Evolutionary conservation across 179 eudicot genomes (phyloP).

Genomic region (Pouteria campechiana): DNA sequence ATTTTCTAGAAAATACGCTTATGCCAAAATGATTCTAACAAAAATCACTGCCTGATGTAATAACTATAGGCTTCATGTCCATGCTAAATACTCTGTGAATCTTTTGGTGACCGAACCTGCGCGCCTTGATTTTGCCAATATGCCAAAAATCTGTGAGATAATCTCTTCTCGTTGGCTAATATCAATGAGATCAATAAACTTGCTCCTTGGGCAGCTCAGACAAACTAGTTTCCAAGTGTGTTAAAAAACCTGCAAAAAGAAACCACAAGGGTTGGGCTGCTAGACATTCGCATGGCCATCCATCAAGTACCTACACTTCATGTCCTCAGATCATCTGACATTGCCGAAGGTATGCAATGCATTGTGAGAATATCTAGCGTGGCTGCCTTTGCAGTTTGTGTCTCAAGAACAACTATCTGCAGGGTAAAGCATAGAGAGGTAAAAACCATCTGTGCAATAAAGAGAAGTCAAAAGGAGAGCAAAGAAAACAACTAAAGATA

Average conservation of each 20-base stretch:
- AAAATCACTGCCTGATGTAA: too few relatives aligned
- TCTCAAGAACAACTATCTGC: slow-evolving; percentile 75
- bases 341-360: slow-evolving; percentile 89
- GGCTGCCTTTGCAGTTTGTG: slow-evolving; percentile 74
- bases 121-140: too few relatives aligned
- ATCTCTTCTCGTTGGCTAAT: too few relatives aligned
- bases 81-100: too few relatives aligned
- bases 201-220: too few relatives aligned
- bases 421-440: background rate
- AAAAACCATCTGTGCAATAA: background rate
- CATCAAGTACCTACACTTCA: slow-evolving; percentile 9
- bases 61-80: too few relatives aligned
- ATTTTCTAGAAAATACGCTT: too few relatives aligned
- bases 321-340: slow-evolving; percentile 75
- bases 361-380: slow-evolving; percentile 68
- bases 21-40: too few relatives aligned
- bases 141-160: too few relatives aligned
- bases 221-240: background rate
- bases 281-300: background rate
- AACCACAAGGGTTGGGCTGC: background rate
- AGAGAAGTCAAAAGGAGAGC: background rate
- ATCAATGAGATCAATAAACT: too few relatives aligned
- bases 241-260: background rate
- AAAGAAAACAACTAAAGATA: slow-evolving; percentile 1
- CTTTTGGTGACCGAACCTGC: too few relatives aligned